These are phyloP conservation scores for Fusarium sp. DNA, from an alignment of 2,329 filamentous ascomycete species.

Conservation along the genomic window DNA sequence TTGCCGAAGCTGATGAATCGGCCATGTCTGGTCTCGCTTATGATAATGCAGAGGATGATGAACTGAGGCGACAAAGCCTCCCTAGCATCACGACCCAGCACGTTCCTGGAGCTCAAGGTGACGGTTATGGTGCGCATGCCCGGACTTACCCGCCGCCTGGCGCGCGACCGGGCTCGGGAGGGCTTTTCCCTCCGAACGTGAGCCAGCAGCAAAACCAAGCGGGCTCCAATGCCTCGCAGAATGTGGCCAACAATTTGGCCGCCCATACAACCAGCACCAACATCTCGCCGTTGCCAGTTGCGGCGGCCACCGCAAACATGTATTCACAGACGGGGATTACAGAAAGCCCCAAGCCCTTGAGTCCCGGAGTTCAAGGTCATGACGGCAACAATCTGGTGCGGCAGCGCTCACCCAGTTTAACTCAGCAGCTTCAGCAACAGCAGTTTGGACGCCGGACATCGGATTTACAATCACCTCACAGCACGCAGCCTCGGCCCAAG, in stretches of 20 bases:
- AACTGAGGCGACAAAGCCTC: conserved; percentile 75
- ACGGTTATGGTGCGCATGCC: conserved; percentile 70
- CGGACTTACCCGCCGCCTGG: conserved; percentile 84
- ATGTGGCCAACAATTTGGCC: conserved; percentile 56
- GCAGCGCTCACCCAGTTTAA: conserved; percentile 74
- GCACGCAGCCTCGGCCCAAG: conserved; percentile 54
- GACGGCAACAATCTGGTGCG: conserved; percentile 63
- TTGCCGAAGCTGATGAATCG: conserved; percentile 64
- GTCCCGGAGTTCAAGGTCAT: conserved; percentile 68
- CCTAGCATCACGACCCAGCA: conserved; percentile 81
- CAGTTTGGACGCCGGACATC: conserved; percentile 66
- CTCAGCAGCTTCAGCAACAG: conserved; percentile 73
- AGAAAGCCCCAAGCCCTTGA: conserved; percentile 88
- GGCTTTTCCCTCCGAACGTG: conserved; percentile 72
- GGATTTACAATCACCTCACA: conserved; percentile 66
- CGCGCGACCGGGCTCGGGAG: conserved; percentile 60
- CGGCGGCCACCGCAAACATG: conserved; percentile 64
- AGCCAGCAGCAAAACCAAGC: conserved; percentile 65
- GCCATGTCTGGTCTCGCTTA: conserved; percentile 69
- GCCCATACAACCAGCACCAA: conserved; percentile 62
- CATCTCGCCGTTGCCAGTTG: conserved; percentile 61
- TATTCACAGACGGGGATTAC: conserved; percentile 82
- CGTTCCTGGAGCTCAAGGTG: conserved; percentile 62
- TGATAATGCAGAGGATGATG: conserved; percentile 69
- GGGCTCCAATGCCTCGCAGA: conserved; percentile 66